These are phyloP conservation scores for Penicillium maclennaniae DNA, from an alignment of 495 filamentous ascomycete genomes.

Conservation along the genomic window DNA sequence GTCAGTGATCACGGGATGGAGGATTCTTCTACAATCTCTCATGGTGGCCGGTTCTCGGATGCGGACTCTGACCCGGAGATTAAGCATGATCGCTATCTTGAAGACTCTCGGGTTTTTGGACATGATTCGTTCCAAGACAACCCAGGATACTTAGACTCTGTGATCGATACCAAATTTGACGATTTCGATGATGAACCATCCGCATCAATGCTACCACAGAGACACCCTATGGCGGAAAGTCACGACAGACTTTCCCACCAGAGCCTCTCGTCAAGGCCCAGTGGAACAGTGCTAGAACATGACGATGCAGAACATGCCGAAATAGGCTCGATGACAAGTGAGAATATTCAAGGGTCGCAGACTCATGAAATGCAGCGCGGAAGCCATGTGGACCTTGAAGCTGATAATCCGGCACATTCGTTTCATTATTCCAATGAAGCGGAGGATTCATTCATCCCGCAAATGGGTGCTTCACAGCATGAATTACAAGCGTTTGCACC, in stretches of 20 bases:
- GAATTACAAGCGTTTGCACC: conserved; percentile 12
- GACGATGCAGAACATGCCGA: neutral
- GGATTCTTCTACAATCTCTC: conserved; percentile 34
- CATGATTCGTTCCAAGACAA: conserved; percentile 42
- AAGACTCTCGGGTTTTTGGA: conserved; percentile 30
- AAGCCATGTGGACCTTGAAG: conserved; percentile 3
- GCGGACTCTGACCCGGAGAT: conserved; percentile 36
- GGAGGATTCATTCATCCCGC: conserved; percentile 1
- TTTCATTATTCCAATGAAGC: neutral
- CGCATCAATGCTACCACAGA: conserved; percentile 5
- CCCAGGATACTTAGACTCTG: conserved; percentile 47
- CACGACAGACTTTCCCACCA: neutral
- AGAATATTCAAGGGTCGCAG: neutral
- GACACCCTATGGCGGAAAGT: conserved; percentile 1
- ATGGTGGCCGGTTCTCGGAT: conserved; percentile 45
- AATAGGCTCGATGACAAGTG: neutral
- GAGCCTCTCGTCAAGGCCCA: neutral
- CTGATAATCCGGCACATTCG: neutral
- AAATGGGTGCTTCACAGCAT: conserved; percentile 3
- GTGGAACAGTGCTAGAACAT: neutral
- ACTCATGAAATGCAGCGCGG: conserved; percentile 1
- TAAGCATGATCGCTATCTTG: conserved; percentile 24
- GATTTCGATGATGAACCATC: conserved; percentile 34
- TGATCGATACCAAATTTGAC: conserved; percentile 45
- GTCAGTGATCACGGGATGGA: conserved; percentile 19